phyloP scores from a whole-genome alignment of 2,329 filamentous ascomycete species.

The Dactylellina haptotyla region DNA sequence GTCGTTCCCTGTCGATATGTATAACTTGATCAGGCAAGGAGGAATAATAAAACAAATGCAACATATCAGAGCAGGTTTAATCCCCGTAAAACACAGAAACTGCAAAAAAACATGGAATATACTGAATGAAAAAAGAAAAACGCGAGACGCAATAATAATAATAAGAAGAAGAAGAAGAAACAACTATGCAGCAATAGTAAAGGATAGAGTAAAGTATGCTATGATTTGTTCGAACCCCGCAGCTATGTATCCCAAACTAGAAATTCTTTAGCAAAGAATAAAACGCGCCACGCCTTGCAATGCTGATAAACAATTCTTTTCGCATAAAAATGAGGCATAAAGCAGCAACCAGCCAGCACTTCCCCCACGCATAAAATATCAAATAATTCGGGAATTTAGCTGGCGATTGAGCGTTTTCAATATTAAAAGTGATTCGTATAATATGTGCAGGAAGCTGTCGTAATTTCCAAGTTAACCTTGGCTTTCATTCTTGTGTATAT shows the following conservation, averaged over 20 bases:
- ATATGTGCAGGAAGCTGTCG: constrained; percentile 52
- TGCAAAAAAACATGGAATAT: no score
- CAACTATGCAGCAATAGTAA: constrained; percentile 6
- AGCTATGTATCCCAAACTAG: constrained; percentile 42
- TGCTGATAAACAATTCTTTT: constrained; percentile 44
- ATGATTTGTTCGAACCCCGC: constrained; percentile 15
- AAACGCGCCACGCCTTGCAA: constrained; percentile 50
- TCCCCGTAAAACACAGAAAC: no score
- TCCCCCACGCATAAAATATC: constrained; percentile 1
- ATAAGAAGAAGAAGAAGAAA: constrained; percentile 10
- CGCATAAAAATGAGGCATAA: constrained; percentile 32
- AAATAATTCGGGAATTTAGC: background rate
- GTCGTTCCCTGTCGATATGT: no score
- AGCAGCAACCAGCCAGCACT: background rate
- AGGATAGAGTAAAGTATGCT: constrained; percentile 1
- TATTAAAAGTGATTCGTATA: constrained; percentile 33
- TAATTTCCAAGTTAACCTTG: constrained; percentile 1
- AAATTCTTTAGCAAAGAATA: constrained; percentile 26
- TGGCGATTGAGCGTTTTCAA: background rate
- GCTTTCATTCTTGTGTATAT: background rate
- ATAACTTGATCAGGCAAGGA: background rate
- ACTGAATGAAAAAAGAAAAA: no score
- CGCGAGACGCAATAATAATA: no score
- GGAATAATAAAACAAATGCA: background rate
- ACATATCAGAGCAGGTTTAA: no score